Evolutionary conservation across 129 eudicot species (phyloP).

Genomic region (Dittrichia graveolens): DNA sequence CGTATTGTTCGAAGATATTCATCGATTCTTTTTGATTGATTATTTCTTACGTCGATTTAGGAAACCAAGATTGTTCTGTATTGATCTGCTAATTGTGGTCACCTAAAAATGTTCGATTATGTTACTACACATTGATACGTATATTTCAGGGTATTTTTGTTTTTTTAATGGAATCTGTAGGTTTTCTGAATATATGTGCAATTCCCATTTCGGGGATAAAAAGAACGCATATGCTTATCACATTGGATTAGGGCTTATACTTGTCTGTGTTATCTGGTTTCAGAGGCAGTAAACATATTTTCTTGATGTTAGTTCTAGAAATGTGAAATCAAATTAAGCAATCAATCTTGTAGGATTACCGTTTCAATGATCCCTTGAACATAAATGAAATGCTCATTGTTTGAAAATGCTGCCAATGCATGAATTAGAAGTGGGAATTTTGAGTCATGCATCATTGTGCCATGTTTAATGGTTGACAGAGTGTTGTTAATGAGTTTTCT

Average conservation of each 20-base stretch:
- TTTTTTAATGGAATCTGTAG: neutral
- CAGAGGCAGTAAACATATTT: neutral
- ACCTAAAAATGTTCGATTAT: neutral
- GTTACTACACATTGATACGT: neutral
- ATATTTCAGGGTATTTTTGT: neutral
- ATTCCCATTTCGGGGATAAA: neutral
- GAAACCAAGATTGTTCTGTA: conserved; percentile 3
- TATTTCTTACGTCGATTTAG: neutral
- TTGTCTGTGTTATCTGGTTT: neutral
- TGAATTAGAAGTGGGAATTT: conserved; percentile 1
- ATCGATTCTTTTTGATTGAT: neutral
- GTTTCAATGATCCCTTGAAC: neutral
- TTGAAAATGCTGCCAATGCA: neutral
- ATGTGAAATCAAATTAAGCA: conserved; percentile 5
- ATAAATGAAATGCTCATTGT: neutral
- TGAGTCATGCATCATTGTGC: neutral
- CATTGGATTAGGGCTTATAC: conserved; percentile 19
- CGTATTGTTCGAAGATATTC: neutral
- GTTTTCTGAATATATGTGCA: conserved; percentile 9
- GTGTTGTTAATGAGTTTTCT: conserved; percentile 9
- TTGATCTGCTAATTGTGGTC: neutral
- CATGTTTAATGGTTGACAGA: neutral
- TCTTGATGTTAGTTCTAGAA: neutral
- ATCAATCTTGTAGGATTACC: neutral
- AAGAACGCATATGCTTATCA: neutral